Evolutionary conservation across 306 rosid species (phyloP).

Genomic region (Luffa acutangula): DNA sequence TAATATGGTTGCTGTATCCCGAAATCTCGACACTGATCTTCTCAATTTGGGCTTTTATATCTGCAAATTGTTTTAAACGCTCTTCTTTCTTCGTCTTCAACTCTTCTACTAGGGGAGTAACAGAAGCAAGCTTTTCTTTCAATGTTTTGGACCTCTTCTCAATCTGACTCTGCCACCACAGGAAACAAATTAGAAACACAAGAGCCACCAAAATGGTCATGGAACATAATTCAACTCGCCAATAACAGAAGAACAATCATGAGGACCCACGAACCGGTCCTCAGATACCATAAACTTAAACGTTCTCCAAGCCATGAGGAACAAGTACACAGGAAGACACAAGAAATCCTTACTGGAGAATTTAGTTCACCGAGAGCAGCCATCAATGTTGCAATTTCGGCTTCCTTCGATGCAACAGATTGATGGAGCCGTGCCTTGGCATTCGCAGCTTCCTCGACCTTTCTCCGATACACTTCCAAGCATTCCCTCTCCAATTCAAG

Average conservation of each 20-base stretch:
- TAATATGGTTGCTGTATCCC: conserved; percentile 34
- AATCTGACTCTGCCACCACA: conserved; percentile 38
- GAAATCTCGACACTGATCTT: conserved; percentile 80
- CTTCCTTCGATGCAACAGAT: conserved; percentile 84
- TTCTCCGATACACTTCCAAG: conserved; percentile 79
- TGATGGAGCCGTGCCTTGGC: conserved; percentile 88
- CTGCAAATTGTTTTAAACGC: conserved; percentile 72
- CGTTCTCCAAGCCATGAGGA: neutral
- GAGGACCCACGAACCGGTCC: neutral
- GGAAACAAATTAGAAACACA: conserved; percentile 16
- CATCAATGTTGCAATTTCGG: conserved; percentile 82
- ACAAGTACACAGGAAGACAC: neutral
- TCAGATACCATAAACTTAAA: neutral
- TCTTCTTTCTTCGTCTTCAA: conserved; percentile 66
- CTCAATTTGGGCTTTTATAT: conserved; percentile 61
- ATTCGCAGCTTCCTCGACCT: conserved; percentile 84
- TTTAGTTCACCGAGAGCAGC: conserved; percentile 91
- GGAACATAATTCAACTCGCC: neutral
- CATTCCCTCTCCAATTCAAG: conserved; percentile 88
- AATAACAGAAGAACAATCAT: neutral
- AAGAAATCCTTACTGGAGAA: conserved; percentile 51
- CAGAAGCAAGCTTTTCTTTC: conserved; percentile 80
- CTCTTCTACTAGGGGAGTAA: conserved; percentile 73
- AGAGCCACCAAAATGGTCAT: conserved; percentile 9
- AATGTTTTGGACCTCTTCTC: conserved; percentile 65